Conservation (phyloP, 2,329 filamentous ascomycete genomes). For the Fusarium irregulare region DNA sequence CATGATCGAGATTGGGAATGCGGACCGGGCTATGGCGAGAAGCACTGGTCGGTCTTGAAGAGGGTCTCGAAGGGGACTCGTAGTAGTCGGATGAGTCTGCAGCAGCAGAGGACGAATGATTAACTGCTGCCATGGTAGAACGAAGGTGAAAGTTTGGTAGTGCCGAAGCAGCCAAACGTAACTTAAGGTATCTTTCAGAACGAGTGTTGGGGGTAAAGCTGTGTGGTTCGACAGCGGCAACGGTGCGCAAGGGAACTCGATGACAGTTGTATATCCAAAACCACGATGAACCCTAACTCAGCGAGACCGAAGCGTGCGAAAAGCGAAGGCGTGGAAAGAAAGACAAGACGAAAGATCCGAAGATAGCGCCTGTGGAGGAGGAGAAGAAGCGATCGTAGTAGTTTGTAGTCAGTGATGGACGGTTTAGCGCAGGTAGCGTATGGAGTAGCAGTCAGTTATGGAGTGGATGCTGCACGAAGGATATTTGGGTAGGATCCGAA, state of each 20-base stretch:
- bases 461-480: slow-evolving; percentile 32
- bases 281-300: not conserved
- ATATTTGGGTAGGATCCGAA: slow-evolving; percentile 40
- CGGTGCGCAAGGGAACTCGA: slow-evolving; percentile 1
- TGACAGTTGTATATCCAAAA: slow-evolving; percentile 7
- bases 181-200: slow-evolving; percentile 18
- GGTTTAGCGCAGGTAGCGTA: slow-evolving; percentile 25
- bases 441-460: not conserved
- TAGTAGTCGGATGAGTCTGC: slow-evolving; percentile 46
- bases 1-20: slow-evolving; percentile 41
- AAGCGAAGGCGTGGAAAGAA: slow-evolving; percentile 8
- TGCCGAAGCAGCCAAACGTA: slow-evolving; percentile 28
- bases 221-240: slow-evolving; percentile 14
- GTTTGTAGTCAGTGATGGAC: slow-evolving; percentile 25
- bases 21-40: slow-evolving; percentile 53
- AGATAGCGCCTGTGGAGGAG: slow-evolving; percentile 28
- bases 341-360: slow-evolving; percentile 1
- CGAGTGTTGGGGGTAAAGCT: slow-evolving; percentile 15
- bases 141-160: slow-evolving; percentile 32
- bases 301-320: slow-evolving; percentile 16
- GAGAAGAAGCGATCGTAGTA: slow-evolving; percentile 27
- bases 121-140: slow-evolving; percentile 51
- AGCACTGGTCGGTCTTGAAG: slow-evolving; percentile 40
- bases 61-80: slow-evolving; percentile 16
- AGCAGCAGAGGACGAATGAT: slow-evolving; percentile 50